Evolutionary conservation across 805 yeast genomes (phyloP).

Genomic region (Middelhovenomyces tepae): DNA sequence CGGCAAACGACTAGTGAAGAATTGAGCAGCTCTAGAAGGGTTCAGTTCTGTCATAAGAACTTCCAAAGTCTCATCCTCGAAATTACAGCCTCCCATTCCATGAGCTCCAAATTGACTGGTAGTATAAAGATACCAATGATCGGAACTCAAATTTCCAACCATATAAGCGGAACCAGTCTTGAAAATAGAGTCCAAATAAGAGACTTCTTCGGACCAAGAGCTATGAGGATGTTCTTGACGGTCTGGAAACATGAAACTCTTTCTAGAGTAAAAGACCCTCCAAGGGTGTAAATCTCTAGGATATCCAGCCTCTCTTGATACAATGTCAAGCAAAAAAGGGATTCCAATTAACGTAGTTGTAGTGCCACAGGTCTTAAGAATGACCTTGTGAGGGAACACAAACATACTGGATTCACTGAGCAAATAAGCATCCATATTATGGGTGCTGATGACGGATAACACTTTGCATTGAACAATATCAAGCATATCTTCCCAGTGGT

Average conservation of each 20-base stretch:
- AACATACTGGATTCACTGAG: conserved; percentile 85
- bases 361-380: conserved; percentile 93
- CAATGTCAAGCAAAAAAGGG: conserved; percentile 49
- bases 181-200: conserved; percentile 58
- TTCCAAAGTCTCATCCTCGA: conserved; percentile 69
- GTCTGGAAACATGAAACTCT: conserved; percentile 88
- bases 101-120: conserved; percentile 28
- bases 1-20: conserved; percentile 42
- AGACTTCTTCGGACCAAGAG: conserved; percentile 77
- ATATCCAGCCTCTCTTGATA: conserved; percentile 35
- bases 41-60: conserved; percentile 82
- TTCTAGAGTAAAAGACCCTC: conserved; percentile 80
- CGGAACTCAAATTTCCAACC: conserved; percentile 72
- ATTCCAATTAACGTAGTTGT: conserved; percentile 82
- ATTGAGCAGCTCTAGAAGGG: conserved; percentile 46
- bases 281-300: conserved; percentile 35
- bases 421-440: conserved; percentile 68
- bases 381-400: conserved; percentile 76
- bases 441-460: conserved; percentile 64
- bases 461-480: conserved; percentile 84
- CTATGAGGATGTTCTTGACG: conserved; percentile 73
- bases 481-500: conserved; percentile 61
- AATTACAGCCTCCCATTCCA: conserved; percentile 3
- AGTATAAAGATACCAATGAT: conserved; percentile 85
- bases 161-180: conserved; percentile 54